phyloP scores from a whole-genome alignment of 2,329 filamentous ascomycete species.

The Botrytis fragariae region DNA sequence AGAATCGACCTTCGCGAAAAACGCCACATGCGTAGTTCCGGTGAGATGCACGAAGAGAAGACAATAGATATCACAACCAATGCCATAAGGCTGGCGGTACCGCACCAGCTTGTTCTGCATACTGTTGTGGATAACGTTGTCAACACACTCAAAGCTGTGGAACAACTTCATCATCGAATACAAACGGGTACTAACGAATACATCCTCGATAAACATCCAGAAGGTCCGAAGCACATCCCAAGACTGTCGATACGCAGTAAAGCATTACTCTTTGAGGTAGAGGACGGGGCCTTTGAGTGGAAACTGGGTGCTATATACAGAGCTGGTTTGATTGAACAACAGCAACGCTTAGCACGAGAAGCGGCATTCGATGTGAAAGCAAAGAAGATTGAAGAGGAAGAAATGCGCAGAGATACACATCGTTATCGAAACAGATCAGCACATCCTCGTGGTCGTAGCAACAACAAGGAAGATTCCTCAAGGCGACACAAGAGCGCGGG shows the following conservation, averaged over 20 bases:
- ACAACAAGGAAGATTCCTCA: constrained; percentile 28
- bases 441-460: constrained; percentile 37
- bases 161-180: constrained; percentile 93
- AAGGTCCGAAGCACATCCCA: constrained; percentile 81
- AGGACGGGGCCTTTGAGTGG: constrained; percentile 97
- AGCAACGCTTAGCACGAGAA: constrained; percentile 83
- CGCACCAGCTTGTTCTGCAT: constrained; percentile 86
- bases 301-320: constrained; percentile 94
- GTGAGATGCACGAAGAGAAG: constrained; percentile 66
- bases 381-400: constrained; percentile 76
- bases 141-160: constrained; percentile 80
- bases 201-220: constrained; percentile 78
- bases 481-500: constrained; percentile 36
- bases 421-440: constrained; percentile 55
- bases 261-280: constrained; percentile 84
- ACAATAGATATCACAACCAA: constrained; percentile 83
- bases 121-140: constrained; percentile 90
- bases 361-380: constrained; percentile 86
- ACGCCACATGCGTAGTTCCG: constrained; percentile 61
- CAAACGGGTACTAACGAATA: constrained; percentile 85
- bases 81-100: constrained; percentile 81
- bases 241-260: constrained; percentile 80
- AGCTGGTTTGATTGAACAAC: constrained; percentile 82
- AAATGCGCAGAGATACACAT: constrained; percentile 52
- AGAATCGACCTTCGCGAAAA: constrained; percentile 78